Evolutionary conservation across 176 grass and related monocot genomes (phyloP), one percentile per base, ranked within the genome.

Genomic region (Miscanthus lutarioriparius): DNA sequence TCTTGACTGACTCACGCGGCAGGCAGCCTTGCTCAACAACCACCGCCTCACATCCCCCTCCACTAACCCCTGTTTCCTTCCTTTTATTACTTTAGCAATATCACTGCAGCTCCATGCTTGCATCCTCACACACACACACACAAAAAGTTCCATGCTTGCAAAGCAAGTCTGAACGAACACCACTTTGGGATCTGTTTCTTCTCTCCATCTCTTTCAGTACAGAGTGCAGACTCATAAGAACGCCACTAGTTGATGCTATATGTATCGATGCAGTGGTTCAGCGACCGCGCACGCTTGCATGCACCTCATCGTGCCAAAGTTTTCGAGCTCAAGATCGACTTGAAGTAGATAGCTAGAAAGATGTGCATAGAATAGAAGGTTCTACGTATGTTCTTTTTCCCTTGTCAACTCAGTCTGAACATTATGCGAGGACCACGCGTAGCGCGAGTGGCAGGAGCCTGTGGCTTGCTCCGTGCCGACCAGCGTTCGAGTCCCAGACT

Each of bases 71-170:
- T 75, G 84, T 41, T 75, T 75, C 70, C 11, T 64, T 10, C 59
- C 28, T 74, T 72, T 79, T 79, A 2, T 16, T 76, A 62, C 33
- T 90, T 69, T 83, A 94, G 17, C 85, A 77, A 79, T 90, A 83
- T 90, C 8, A 5, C 44, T 51, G 43, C 14, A 13, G 33, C 33
- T 35, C 3, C 28, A 30, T 30, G 58, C 71, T n/a, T n/a, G n/a
- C n/a, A n/a, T n/a, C n/a, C n/a, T n/a, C n/a, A n/a, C n/a, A n/a
- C n/a, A n/a, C n/a, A n/a, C n/a, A n/a, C n/a, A n/a, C n/a, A n/a
- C n/a, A n/a, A n/a, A n/a, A n/a, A n/a, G n/a, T n/a, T 28, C 79
- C 61, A 63, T 82, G 0, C 79, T 83, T 78, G 58, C 20, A 85
- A 82, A 69, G 65, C 65, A 63, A 71, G 59, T 28, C 63, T 87